Base-by-base conservation (phyloP, 225 moss, liverwort and hornwort species). In the Climacium dendroides region DNA sequence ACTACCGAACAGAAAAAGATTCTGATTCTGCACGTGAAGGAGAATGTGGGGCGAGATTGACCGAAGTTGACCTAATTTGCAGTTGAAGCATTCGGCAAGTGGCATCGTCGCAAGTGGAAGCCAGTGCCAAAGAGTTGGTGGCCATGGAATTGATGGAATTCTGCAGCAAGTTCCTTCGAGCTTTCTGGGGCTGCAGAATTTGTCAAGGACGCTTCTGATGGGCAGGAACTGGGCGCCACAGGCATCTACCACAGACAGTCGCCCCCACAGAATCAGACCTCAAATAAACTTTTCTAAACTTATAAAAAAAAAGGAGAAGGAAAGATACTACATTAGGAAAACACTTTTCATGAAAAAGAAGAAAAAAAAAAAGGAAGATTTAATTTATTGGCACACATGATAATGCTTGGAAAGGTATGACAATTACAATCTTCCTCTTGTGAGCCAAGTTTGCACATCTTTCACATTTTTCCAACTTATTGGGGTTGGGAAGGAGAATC, bases 361-460 rank as follows among this genome's bases (percentile, higher is more conserved):
- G 17, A 15, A 72, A 72, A 0, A 2, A 17, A 17, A 28, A 72
- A 16, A 6, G 28, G 28, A 72, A 72, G 29, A 28, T 45, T 0
- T 17, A 43, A 9, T 71, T 71, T 28, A 15, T 7, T 14, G 5
- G 39, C 26, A 26, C 3, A 26, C 9, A 43, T 16, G 43, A 45
- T 10, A 26, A 72, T 72, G 26, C 28, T 70, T 41, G 8, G 41
- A 70, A 70, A 23, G 25, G 28, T 69, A 69, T 24, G 39, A 39
- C 24, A 39, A 24, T 43, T 26, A 43, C 3, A 2, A 69, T 39
- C 25, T 25, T 24, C 1, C 3, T 14, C 14, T 25, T 25, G 25
- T 9, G 15, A 70, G 26, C 1, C 9, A 70, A 41, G 8, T 25
- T 25, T 5, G 3, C 0, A 1, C 0, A 5, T 5, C 15, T 8